Base-by-base conservation (phyloP, 2,329 filamentous ascomycete species). In the Alternaria brassicicola region DNA sequence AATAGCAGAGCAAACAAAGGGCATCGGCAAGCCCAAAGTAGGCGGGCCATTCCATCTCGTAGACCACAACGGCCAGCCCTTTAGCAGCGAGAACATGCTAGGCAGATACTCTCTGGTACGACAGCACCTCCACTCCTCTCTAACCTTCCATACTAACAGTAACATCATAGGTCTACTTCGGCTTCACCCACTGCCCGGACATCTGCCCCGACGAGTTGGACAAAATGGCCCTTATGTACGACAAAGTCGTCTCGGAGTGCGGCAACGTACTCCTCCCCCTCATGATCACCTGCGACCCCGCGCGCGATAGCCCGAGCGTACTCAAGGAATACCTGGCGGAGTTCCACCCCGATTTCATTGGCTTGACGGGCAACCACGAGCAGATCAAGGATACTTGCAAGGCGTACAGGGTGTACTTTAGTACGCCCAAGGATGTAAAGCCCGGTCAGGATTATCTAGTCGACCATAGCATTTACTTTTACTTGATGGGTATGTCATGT, bases 381-480 rank as follows among this genome's bases (percentile, higher is more conserved):
- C 88, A 97, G 80, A 90, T 98, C 73, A 97, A 97, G 84, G 85
- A 89, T 64, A 88, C 96, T 55, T 99, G 95, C 84, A 98, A 97
- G 83, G 89, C 89, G 66, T 99, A 98, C 78, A 85, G 95, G 19
- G 95, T 99, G 53, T 99, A 99, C 81, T 99, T 99, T 73, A 95
- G 91, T 74, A 99, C 95, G 46, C 95, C 95, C 31, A 84, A 87
- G 69, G 86, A 93, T 63, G 91, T 98, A 55, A 90, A 93, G 83
- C 90, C 93, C 1, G 95, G 94, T 1, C 91, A 97, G 82, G 95
- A 99, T 78, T 99, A 99, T 76, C 79, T 99, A 69, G 95, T 99
- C 12, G 95, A 99, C 78, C 95, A 99, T 81, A 97, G 93, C 78
- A 99, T 99, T 69, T 99, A 99, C 83, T 99, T 99, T 73, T 99